A percentile compares a stretch with the other conserved stretches of the same genome.
These are phyloP conservation scores for Botrytis squamosa DNA, from an alignment of 2,329 filamentous ascomycete genomes.

Conservation along the genomic window DNA sequence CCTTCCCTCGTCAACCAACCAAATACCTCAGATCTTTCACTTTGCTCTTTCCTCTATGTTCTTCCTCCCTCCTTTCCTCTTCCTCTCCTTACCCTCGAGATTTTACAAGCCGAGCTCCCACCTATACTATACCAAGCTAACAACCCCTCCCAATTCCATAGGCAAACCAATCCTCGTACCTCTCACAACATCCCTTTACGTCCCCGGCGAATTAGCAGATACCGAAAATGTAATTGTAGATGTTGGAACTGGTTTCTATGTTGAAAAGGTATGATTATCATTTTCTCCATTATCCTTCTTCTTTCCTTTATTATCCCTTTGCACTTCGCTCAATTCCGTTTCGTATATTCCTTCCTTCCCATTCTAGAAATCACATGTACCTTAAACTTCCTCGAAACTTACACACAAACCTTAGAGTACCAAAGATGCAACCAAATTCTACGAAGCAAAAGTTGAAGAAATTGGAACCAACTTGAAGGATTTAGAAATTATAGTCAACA, in stretches of 20 bases:
- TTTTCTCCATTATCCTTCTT: neutral
- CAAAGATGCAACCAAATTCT: constrained; percentile 63
- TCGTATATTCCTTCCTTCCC: neutral
- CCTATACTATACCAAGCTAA: constrained; percentile 12
- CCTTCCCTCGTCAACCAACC: neutral
- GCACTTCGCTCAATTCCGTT: neutral
- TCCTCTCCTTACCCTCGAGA: too few relatives aligned
- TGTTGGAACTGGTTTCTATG: constrained; percentile 89
- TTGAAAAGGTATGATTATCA: constrained; percentile 70
- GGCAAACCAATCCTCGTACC: constrained; percentile 77
- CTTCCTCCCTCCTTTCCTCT: too few relatives aligned
- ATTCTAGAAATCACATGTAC: neutral
- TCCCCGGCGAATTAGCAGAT: constrained; percentile 75
- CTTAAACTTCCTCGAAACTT: neutral
- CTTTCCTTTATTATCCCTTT: neutral
- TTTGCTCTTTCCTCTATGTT: too few relatives aligned
- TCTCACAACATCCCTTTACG: constrained; percentile 90
- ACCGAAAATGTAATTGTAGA: constrained; percentile 82
- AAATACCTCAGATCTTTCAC: neutral
- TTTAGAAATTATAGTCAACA: constrained; percentile 65
- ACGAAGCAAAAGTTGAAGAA: constrained; percentile 65
- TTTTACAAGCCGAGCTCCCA: neutral
- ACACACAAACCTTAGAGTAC: constrained; percentile 44
- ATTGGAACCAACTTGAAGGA: constrained; percentile 63
- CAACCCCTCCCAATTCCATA: constrained; percentile 18